Evolutionary conservation across 1,284 basidiomycete genomes (phyloP).

Genomic region (Nidula niveotomentosa): DNA sequence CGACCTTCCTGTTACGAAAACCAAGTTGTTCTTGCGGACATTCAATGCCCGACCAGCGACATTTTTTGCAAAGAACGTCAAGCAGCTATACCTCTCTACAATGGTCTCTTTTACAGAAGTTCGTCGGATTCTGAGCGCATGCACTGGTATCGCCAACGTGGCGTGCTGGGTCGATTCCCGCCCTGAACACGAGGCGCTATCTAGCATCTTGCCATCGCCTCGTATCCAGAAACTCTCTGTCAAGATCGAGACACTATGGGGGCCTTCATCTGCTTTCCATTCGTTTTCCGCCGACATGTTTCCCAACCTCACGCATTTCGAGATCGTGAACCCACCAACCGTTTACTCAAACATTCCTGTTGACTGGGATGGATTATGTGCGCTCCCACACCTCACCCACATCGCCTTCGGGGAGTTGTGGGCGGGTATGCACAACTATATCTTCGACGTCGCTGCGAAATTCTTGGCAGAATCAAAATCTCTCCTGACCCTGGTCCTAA

Average conservation of each 20-base stretch:
- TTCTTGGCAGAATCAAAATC: conserved; percentile 14
- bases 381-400: conserved; percentile 27
- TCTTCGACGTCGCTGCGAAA: conserved; percentile 14
- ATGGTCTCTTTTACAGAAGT: conserved; percentile 14
- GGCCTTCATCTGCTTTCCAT: conserved; percentile 1
- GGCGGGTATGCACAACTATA: conserved; percentile 10
- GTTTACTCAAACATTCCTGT: conserved; percentile 4
- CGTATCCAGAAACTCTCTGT: conserved; percentile 20
- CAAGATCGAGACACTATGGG: conserved; percentile 16
- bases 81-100: conserved; percentile 22
- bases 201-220: conserved; percentile 9
- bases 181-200: conserved; percentile 8
- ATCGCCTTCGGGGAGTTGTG: conserved; percentile 25
- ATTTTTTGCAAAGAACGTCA: conserved; percentile 27
- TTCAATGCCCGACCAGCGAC: conserved; percentile 17
- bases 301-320: conserved; percentile 26
- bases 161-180: conserved; percentile 20
- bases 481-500: conserved; percentile 21
- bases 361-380: conserved; percentile 22
- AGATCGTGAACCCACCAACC: conserved; percentile 24
- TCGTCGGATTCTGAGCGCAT: conserved; percentile 17
- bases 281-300: conserved; percentile 15
- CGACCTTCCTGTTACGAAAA: conserved; percentile 10
- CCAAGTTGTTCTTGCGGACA: conserved; percentile 20
- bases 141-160: conserved; percentile 17